phyloP scores from a whole-genome alignment of 2,329 filamentous ascomycete genomes.

The Colletotrichum tamarilloi region DNA sequence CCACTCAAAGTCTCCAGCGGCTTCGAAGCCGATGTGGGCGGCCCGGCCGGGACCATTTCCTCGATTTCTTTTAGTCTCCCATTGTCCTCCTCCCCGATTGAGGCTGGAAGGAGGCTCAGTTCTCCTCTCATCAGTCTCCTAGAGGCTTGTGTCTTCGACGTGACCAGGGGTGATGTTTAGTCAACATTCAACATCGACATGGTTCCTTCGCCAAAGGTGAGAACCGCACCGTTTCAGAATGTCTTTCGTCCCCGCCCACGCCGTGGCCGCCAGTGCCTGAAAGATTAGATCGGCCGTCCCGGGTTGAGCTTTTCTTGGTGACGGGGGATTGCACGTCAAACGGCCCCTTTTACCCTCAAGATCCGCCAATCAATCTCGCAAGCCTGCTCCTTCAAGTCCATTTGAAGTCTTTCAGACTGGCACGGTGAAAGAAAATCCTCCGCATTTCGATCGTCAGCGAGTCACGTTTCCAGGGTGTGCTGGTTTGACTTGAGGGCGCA shows the following conservation, averaged over 20 bases:
- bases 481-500: neutral
- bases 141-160: neutral
- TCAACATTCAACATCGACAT: neutral
- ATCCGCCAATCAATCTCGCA: constrained; percentile 15
- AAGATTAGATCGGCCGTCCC: constrained; percentile 15
- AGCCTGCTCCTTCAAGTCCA: neutral
- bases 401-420: neutral
- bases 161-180: neutral
- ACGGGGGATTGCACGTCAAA: constrained; percentile 12
- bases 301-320: constrained; percentile 27
- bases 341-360: neutral
- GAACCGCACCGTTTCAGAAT: constrained; percentile 23
- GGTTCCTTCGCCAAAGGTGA: constrained; percentile 8
- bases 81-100: neutral
- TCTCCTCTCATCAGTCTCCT: neutral
- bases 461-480: neutral
- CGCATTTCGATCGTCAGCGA: neutral
- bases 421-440: neutral
- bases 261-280: constrained; percentile 16
- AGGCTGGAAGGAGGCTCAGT: neutral
- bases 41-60: constrained; percentile 10
- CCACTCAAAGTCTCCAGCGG: neutral
- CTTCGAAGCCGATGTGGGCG: constrained; percentile 18
- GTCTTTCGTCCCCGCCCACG: constrained; percentile 5
- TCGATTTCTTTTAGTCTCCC: neutral